A percentile compares a stretch with the other conserved stretches of the same genome.
Conservation (phyloP, 257 asterid genomes). For the Schizonepeta tenuifolia region DNA sequence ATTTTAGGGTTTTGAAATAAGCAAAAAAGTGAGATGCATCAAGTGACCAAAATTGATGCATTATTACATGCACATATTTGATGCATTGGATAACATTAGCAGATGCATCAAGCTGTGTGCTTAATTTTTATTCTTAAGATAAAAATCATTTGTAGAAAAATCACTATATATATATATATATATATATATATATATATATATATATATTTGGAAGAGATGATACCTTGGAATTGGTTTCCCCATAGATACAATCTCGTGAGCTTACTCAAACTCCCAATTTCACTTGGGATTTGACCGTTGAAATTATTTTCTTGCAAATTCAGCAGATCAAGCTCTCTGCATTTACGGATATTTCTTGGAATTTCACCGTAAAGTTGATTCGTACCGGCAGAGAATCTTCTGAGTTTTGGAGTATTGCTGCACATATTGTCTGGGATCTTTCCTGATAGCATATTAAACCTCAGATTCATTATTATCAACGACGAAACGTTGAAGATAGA, state of each 20-base stretch:
- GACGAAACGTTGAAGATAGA: slow-evolving; percentile 17
- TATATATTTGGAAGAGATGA: neutral
- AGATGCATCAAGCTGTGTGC: no score
- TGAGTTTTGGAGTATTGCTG: neutral
- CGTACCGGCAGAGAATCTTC: rapidly evolving
- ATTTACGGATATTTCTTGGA: slow-evolving; percentile 39
- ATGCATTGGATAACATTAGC: no score
- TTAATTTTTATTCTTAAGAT: no score
- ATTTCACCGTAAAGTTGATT: slow-evolving; percentile 35
- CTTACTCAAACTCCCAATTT: neutral
- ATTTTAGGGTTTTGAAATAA: no score
- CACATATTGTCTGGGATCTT: neutral
- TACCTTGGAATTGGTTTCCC: neutral
- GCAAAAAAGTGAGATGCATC: no score
- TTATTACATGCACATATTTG: no score
- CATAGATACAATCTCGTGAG: neutral
- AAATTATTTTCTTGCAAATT: neutral
- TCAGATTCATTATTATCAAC: neutral
- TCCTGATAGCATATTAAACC: neutral
- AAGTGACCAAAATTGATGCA: no score
- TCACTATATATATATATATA: no score
- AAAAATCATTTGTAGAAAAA: no score
- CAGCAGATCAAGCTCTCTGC: slow-evolving; percentile 12
- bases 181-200: no score
- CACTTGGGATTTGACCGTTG: neutral